Percentiles rank a stretch among this genome's conserved stretches.
These are phyloP conservation scores for Mucor lusitanicus DNA, from an alignment of 371 early-diverging fungal genomes.

Conservation along the genomic window DNA sequence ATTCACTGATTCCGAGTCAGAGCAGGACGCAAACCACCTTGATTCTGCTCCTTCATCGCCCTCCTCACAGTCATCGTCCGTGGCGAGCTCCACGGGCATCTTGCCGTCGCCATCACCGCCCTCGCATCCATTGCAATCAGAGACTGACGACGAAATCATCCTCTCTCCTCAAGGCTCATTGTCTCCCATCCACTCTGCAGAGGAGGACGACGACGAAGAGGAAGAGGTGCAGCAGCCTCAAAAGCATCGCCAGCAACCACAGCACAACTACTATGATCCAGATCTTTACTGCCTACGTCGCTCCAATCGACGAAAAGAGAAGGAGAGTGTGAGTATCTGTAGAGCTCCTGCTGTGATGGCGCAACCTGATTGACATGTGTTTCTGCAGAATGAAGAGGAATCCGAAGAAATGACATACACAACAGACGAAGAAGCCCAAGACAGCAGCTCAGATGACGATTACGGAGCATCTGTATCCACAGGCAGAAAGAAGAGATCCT, in stretches of 20 bases:
- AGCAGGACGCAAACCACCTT: conserved; percentile 10
- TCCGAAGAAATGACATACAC: conserved; percentile 25
- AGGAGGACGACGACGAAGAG: not conserved
- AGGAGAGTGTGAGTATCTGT: conserved; percentile 9
- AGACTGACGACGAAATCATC: conserved; percentile 14
- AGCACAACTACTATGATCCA: conserved; percentile 17
- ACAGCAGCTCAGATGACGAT: conserved; percentile 24
- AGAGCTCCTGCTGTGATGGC: not conserved
- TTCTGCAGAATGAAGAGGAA: conserved; percentile 9
- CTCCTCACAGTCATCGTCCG: not conserved
- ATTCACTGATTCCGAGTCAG: conserved; percentile 16
- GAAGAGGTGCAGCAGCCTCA: not conserved
- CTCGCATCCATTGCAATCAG: not conserved
- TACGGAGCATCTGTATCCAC: conserved; percentile 5
- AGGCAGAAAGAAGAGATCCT: not conserved
- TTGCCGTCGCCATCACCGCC: not conserved
- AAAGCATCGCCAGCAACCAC: not conserved
- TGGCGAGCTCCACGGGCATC: not conserved
- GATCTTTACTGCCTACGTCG: conserved; percentile 29
- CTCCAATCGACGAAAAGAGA: conserved; percentile 18
- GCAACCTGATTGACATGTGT: not conserved
- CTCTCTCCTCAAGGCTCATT: conserved; percentile 20
- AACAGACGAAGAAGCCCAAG: conserved; percentile 18
- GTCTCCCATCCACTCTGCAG: conserved; percentile 10
- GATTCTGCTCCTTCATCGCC: not conserved